These are phyloP conservation scores for Brachypodium distachyon DNA, from an alignment of 202 grass and related monocot genomes.

Conservation along the genomic window DNA sequence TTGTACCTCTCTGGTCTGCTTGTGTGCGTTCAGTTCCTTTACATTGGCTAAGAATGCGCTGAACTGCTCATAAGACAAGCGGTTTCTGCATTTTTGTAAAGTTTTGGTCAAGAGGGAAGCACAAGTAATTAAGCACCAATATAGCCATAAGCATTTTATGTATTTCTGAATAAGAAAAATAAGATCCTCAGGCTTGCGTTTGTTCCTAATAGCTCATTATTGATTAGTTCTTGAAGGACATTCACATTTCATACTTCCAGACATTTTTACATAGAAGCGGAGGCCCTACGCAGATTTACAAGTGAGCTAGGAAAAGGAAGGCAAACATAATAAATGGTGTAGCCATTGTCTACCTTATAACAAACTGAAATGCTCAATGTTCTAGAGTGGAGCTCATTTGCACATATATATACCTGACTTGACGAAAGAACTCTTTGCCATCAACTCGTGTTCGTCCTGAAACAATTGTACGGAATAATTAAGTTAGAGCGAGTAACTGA, in stretches of 20 bases:
- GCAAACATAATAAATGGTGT: neutral
- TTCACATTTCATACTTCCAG: neutral
- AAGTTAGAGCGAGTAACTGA: no score
- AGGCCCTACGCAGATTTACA: neutral
- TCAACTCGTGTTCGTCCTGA: constrained; percentile 80
- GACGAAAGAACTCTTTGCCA: constrained; percentile 96
- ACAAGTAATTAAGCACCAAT: neutral
- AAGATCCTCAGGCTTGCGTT: neutral
- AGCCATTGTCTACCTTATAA: neutral
- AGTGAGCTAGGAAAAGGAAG: neutral
- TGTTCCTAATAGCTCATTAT: neutral
- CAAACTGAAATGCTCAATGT: neutral
- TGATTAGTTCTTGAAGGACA: neutral
- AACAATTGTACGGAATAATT: neutral
- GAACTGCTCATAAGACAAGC: constrained; percentile 94
- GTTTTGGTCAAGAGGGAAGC: neutral
- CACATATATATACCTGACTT: constrained; percentile 62
- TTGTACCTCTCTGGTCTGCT: constrained; percentile 88
- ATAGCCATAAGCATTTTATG: neutral
- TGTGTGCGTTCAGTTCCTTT: constrained; percentile 89
- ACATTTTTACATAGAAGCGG: neutral
- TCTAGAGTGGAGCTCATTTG: neutral
- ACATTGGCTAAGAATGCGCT: constrained; percentile 91
- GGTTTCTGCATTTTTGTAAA: constrained; percentile 51
- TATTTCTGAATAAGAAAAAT: neutral